Conservation (phyloP, 768 basidiomycete species). For the Candolleomyces eurysporus region DNA sequence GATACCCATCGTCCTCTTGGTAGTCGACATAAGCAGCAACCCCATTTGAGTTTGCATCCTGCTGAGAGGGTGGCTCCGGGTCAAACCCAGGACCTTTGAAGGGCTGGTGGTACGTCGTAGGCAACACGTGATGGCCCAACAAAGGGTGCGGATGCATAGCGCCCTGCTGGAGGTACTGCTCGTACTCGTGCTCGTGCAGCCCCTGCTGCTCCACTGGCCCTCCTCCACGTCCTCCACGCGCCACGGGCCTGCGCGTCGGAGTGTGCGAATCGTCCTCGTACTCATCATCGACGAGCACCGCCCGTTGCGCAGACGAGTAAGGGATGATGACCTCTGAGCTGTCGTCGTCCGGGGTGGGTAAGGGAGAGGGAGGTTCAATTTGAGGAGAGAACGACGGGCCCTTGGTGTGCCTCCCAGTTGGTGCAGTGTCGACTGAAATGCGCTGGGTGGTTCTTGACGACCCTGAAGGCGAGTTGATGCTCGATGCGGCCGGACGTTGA, state of each 20-base stretch:
- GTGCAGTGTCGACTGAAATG: neutral
- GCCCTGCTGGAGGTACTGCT: neutral
- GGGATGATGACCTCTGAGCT: constrained; percentile 7
- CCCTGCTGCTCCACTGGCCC: neutral
- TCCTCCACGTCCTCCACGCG: neutral
- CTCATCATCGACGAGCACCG: neutral
- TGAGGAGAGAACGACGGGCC: constrained; percentile 1
- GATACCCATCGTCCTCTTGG: constrained; percentile 8
- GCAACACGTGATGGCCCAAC: constrained; percentile 17
- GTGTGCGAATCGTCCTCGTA: neutral
- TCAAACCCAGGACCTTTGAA: neutral
- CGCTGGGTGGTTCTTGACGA: neutral
- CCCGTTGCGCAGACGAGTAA: neutral
- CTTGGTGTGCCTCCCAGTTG: neutral
- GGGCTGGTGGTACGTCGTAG: neutral
- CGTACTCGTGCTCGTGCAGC: neutral
- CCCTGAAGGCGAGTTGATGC: neutral
- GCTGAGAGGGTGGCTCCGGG: constrained; percentile 9
- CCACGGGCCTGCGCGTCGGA: neutral
- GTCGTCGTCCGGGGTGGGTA: constrained; percentile 6
- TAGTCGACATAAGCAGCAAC: neutral
- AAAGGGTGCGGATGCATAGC: constrained; percentile 16
- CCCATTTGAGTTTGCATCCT: too few relatives aligned
- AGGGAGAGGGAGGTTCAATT: constrained; percentile 6
- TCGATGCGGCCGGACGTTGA: neutral